These are phyloP conservation scores for Beauveria pseudobassiana DNA, from an alignment of 2,329 filamentous ascomycete genomes.

Conservation along the genomic window DNA sequence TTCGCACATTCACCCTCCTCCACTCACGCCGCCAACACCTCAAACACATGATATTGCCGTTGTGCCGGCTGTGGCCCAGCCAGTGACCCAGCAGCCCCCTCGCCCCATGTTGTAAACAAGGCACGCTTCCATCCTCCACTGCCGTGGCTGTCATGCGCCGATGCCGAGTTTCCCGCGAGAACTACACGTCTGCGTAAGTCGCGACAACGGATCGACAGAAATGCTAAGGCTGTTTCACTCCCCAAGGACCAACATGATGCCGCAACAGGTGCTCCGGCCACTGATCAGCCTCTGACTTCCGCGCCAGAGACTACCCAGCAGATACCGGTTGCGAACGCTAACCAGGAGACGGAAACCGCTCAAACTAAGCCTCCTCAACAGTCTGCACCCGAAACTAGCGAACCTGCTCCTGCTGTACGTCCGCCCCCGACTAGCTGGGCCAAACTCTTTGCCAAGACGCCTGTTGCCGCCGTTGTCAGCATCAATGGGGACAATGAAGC, in stretches of 20 bases:
- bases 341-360: neutral
- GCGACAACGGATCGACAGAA: slow-evolving; percentile 32
- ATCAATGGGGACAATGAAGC: slow-evolving; percentile 9
- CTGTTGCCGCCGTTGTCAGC: slow-evolving; percentile 2
- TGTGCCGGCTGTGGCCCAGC: slow-evolving; percentile 17
- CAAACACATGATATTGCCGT: slow-evolving; percentile 26
- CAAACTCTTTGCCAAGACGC: slow-evolving; percentile 29
- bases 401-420: slow-evolving; percentile 19
- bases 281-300: neutral
- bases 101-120: neutral
- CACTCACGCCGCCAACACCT: slow-evolving; percentile 41
- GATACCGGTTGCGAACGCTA: neutral
- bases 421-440: slow-evolving; percentile 32
- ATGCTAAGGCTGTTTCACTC: slow-evolving; percentile 33
- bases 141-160: slow-evolving; percentile 49
- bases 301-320: neutral
- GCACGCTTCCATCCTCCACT: slow-evolving; percentile 42
- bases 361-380: slow-evolving; percentile 1
- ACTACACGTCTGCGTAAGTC: slow-evolving; percentile 31
- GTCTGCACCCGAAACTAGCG: slow-evolving; percentile 2
- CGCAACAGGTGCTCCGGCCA: slow-evolving; percentile 1
- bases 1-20: slow-evolving; percentile 33
- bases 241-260: slow-evolving; percentile 33
- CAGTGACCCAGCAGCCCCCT: neutral
- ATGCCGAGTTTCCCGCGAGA: slow-evolving; percentile 41